Conservation (phyloP, 805 yeast genomes). For the Ogataea nakhonphanomensis region DNA sequence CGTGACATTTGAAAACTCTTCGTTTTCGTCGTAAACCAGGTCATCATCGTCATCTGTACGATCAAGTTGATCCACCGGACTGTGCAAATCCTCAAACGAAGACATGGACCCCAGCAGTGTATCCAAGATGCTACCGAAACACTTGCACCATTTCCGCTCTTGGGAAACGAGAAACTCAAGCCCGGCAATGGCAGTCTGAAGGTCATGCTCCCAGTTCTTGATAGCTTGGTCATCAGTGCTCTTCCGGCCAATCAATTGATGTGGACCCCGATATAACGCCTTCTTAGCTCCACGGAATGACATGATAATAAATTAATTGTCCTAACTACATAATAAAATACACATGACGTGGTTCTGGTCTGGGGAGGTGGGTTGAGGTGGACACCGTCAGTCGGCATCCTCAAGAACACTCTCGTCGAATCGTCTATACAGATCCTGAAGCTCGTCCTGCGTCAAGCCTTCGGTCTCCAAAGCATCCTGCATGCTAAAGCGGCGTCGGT, state of each 20-base stretch:
- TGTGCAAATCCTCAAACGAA: conserved; percentile 34
- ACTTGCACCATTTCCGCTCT: conserved; percentile 27
- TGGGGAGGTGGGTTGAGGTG: conserved; percentile 1
- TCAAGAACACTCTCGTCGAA: conserved; percentile 10
- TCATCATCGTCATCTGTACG: conserved; percentile 15
- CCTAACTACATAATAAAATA: not conserved
- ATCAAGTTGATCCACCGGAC: conserved; percentile 28
- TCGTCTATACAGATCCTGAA: conserved; percentile 33
- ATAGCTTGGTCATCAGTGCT: conserved; percentile 38
- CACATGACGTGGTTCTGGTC: conserved; percentile 1
- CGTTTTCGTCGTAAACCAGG: conserved; percentile 22
- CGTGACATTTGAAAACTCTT: conserved; percentile 29
- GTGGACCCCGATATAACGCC: conserved; percentile 36
- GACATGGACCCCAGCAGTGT: conserved; percentile 32
- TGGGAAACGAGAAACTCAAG: conserved; percentile 38
- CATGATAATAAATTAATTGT: conserved; percentile 19
- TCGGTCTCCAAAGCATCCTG: conserved; percentile 28
- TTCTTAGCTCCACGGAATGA: conserved; percentile 36
- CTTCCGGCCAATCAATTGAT: conserved; percentile 33
- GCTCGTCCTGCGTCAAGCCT: conserved; percentile 30
- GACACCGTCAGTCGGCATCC: not conserved
- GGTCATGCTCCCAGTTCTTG: conserved; percentile 42
- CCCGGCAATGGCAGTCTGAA: conserved; percentile 41
- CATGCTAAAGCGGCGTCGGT: conserved; percentile 29
- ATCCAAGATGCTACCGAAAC: conserved; percentile 32